Evolutionary conservation across 805 yeast species (phyloP).

Genomic region (Myxozyma mucilagina): DNA sequence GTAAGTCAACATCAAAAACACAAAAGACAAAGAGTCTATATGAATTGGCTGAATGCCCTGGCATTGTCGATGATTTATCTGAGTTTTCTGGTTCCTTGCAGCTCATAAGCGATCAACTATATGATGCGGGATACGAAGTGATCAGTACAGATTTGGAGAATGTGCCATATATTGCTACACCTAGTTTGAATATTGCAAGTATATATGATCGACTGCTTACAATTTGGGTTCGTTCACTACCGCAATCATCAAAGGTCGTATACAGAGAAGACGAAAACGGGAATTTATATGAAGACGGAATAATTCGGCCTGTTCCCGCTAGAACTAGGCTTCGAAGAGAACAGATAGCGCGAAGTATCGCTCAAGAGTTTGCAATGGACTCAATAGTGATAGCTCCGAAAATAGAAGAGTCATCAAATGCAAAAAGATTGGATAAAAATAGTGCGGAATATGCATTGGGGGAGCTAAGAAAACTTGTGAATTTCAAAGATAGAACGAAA

Average conservation of each 20-base stretch:
- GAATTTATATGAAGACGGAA: slow-evolving; percentile 25
- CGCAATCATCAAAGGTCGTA: not conserved
- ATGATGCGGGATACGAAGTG: slow-evolving; percentile 13
- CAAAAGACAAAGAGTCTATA: not conserved
- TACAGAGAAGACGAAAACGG: not conserved
- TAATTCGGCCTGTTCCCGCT: slow-evolving; percentile 17
- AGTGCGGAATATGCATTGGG: slow-evolving; percentile 1
- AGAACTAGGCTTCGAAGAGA: slow-evolving; percentile 31
- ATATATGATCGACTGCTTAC: slow-evolving; percentile 25
- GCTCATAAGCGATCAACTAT: not conserved
- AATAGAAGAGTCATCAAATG: not conserved
- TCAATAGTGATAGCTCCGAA: slow-evolving; percentile 7
- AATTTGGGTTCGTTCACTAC: slow-evolving; percentile 36
- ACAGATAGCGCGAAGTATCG: slow-evolving; percentile 26
- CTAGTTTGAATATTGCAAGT: slow-evolving; percentile 13
- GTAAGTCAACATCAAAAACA: too few relatives aligned
- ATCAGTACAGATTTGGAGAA: slow-evolving; percentile 6
- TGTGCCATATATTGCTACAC: not conserved
- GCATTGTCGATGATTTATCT: slow-evolving; percentile 8
- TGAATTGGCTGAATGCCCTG: slow-evolving; percentile 3
- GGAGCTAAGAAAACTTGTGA: not conserved
- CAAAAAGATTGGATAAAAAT: not conserved
- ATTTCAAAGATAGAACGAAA: not conserved
- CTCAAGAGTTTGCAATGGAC: slow-evolving; percentile 24
- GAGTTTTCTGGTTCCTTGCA: not conserved